Evolutionary conservation across 768 basidiomycete species (phyloP).

Genomic region (Auricularia cornea): DNA sequence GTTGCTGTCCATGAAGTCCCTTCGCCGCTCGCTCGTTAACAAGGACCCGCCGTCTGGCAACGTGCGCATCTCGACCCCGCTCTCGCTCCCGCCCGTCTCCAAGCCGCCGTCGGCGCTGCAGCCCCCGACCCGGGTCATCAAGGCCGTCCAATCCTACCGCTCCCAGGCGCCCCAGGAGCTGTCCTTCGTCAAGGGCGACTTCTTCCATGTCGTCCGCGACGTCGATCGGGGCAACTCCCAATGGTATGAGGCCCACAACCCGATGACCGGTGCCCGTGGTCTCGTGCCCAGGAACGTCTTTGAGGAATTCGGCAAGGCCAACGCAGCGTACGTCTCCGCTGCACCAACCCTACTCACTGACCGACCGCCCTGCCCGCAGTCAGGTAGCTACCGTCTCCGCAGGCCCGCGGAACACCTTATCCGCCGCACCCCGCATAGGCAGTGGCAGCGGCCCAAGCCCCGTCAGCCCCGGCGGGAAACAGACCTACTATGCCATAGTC

Average conservation of each 20-base stretch:
- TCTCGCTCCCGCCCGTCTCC: conserved; percentile 57
- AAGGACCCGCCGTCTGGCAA: conserved; percentile 44
- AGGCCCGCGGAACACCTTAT: conserved; percentile 5
- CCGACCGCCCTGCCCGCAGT: no score
- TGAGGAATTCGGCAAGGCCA: conserved; percentile 79
- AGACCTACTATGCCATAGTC: conserved; percentile 89
- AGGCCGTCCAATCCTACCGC: conserved; percentile 60
- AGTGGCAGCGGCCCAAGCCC: background rate
- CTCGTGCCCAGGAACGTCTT: conserved; percentile 82
- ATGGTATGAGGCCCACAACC: conserved; percentile 96
- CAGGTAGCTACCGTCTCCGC: background rate
- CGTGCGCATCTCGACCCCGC: conserved; percentile 62
- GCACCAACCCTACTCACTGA: background rate
- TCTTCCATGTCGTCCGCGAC: conserved; percentile 91
- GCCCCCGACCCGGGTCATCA: conserved; percentile 93
- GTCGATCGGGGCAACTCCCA: conserved; percentile 36
- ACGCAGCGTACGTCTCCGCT: conserved; percentile 43
- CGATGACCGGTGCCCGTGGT: conserved; percentile 82
- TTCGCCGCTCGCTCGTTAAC: conserved; percentile 72
- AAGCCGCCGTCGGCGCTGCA: conserved; percentile 62
- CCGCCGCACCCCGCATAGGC: conserved; percentile 20
- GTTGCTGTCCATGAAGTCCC: conserved; percentile 56
- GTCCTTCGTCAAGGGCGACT: conserved; percentile 88
- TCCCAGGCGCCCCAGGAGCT: conserved; percentile 77
- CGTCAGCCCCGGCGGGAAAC: conserved; percentile 32